These are phyloP conservation scores for Orbilia oligospora DNA, from an alignment of 2,329 filamentous ascomycete genomes.

Conservation along the genomic window DNA sequence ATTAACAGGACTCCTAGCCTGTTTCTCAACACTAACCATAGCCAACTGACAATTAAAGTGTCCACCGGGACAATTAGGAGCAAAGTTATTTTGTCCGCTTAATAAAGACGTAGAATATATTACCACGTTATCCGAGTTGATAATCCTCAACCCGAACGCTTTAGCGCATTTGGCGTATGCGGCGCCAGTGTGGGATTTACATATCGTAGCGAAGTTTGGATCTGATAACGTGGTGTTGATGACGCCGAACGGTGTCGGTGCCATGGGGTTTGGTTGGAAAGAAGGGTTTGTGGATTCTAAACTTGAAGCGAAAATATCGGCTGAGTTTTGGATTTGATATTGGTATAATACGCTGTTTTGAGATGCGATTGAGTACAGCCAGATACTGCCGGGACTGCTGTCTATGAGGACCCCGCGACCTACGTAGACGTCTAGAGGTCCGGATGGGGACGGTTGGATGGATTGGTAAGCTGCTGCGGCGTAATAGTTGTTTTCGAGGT, in stretches of 20 bases:
- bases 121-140: conserved; percentile 32
- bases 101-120: conserved; percentile 29
- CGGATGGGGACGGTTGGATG: conserved; percentile 18
- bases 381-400: conserved; percentile 3
- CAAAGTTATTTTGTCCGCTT: conserved; percentile 26
- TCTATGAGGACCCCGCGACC: conserved; percentile 38
- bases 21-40: conserved; percentile 31
- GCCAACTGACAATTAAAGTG: conserved; percentile 37
- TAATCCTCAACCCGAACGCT: conserved; percentile 34
- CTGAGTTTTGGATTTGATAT: conserved; percentile 36
- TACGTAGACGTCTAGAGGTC: conserved; percentile 27
- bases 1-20: conserved; percentile 20
- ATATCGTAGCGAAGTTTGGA: conserved; percentile 26
- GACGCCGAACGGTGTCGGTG: conserved; percentile 14
- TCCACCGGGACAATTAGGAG: conserved; percentile 17
- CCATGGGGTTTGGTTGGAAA: conserved; percentile 34
- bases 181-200: conserved; percentile 8
- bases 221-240: conserved; percentile 23
- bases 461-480: conserved; percentile 32
- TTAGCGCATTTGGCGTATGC: conserved; percentile 37
- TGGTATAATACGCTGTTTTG: conserved; percentile 38
- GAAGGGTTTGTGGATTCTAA: conserved; percentile 31
- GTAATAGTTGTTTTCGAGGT: conserved; percentile 40
- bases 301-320: conserved; percentile 26
- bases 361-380: conserved; percentile 14